Evolutionary conservation across 306 rosid genomes (phyloP), one percentile per base, ranked within the genome.

Genomic region (Vicia sativa): DNA sequence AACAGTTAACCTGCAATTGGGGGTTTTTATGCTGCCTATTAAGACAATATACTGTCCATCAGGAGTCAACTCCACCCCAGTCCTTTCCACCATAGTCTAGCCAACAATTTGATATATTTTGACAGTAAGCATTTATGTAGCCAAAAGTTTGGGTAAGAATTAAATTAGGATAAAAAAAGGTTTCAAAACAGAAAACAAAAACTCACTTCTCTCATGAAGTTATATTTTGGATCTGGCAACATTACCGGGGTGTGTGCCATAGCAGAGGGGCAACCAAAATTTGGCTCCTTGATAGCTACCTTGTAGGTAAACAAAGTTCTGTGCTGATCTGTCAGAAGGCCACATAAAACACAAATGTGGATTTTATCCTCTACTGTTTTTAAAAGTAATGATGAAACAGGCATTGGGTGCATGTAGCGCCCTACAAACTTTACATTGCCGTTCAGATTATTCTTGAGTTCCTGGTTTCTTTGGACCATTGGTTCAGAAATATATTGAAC

Each of bases 1-100:
- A 74, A 70, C 57, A 67, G 57, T 45, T 59, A 75, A 92, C 97
- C 95, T 92, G 97, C 97, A 92, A 68, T 68, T 60, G 62, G 96
- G 92, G 29, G 85, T 84, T 84, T 66, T 85, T 56, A 92, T 81
- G 85, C 90, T 74, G 67, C 86, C 92, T 48, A 84, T 80, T 56
- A 87, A 76, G 80, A 89, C 90, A 70, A 87, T 82, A 81, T 31
- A 80, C 39, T 84, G 76, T 16, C 96, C 92, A 72, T 78, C 90
- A 61, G 96, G 95, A 71, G 92, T 79, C 60, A 84, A 84, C 64
- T 89, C 92, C 62, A 92, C 72, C 48, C 90, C 86, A 43, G 83
- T 84, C 76, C 77, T 81, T 77, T 89, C 97, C 55, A 82, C 74
- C 54, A 68, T 66, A 71, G 78, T 71, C 97, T 92, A 65, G 59